These are phyloP conservation scores for Ogataea naganishii DNA, from an alignment of 805 yeast genomes.

Conservation along the genomic window DNA sequence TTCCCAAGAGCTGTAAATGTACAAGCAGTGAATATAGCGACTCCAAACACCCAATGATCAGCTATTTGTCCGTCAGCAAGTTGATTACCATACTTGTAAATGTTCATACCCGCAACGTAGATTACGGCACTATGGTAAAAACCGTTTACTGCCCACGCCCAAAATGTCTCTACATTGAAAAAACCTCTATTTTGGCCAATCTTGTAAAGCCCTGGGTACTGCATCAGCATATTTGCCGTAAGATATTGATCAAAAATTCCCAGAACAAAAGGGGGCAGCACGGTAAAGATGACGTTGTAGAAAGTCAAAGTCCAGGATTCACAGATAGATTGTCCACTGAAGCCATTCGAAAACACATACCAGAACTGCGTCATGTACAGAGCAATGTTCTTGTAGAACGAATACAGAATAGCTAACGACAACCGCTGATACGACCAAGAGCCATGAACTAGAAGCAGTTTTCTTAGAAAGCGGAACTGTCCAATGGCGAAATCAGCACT, in stretches of 20 bases:
- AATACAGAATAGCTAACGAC: conserved; percentile 84
- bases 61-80: conserved; percentile 61
- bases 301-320: conserved; percentile 98
- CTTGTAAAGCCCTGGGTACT: conserved; percentile 88
- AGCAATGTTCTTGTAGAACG: conserved; percentile 93
- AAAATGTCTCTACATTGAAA: conserved; percentile 83
- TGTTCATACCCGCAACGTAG: conserved; percentile 60
- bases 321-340: conserved; percentile 89
- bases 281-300: conserved; percentile 91
- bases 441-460: conserved; percentile 86
- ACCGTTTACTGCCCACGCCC: conserved; percentile 97
- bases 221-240: conserved; percentile 77
- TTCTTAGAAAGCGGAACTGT: conserved; percentile 81
- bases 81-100: conserved; percentile 61
- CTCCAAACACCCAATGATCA: conserved; percentile 95
- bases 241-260: conserved; percentile 97
- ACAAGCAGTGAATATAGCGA: conserved; percentile 80
- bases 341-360: conserved; percentile 89
- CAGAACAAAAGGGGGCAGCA: conserved; percentile 88
- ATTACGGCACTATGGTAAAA: conserved; percentile 87
- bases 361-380: conserved; percentile 97
- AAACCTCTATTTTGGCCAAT: conserved; percentile 85
- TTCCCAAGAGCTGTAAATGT: conserved; percentile 86
- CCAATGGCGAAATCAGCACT: conserved; percentile 97
- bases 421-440: conserved; percentile 96